phyloP scores from a whole-genome alignment of 2,329 filamentous ascomycete species.

The Colletotrichum brevisporum region DNA sequence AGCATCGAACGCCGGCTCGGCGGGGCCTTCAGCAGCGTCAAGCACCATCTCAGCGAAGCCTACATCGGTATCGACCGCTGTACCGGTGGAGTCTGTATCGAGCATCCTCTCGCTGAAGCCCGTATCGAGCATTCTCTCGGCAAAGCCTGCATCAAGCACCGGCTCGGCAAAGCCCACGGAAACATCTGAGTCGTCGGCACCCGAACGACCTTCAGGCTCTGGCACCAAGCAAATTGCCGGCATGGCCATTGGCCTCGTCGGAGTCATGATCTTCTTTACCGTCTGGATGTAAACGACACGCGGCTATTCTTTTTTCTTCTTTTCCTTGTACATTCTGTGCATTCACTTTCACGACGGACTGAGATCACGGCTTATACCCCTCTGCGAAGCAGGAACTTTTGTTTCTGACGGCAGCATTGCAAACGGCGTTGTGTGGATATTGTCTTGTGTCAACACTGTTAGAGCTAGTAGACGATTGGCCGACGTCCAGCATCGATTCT shows the following conservation, averaged over 20 bases:
- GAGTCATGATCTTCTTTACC: conserved; percentile 67
- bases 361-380: conserved; percentile 35
- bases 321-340: conserved; percentile 30
- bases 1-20: too few species aligned
- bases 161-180: conserved; percentile 48
- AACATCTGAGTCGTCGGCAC: conserved; percentile 48
- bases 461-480: not conserved
- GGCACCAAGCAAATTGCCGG: conserved; percentile 63
- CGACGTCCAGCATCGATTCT: not conserved
- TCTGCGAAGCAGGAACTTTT: conserved; percentile 20
- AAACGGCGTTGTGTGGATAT: conserved; percentile 18
- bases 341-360: conserved; percentile 26
- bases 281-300: conserved; percentile 59
- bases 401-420: conserved; percentile 25
- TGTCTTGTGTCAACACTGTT: conserved; percentile 3
- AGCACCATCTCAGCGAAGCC: conserved; percentile 43
- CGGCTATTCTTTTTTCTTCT: conserved; percentile 16
- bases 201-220: conserved; percentile 52
- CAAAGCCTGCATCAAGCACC: not conserved
- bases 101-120: conserved; percentile 43
- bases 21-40: too few species aligned
- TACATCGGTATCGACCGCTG: too few species aligned
- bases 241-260: conserved; percentile 63
- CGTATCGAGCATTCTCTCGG: too few species aligned
- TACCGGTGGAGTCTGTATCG: too few species aligned